A percentile compares a stretch with the other conserved stretches of the same genome.
Conservation (phyloP, 768 basidiomycete species). For the Serendipita indica region DNA sequence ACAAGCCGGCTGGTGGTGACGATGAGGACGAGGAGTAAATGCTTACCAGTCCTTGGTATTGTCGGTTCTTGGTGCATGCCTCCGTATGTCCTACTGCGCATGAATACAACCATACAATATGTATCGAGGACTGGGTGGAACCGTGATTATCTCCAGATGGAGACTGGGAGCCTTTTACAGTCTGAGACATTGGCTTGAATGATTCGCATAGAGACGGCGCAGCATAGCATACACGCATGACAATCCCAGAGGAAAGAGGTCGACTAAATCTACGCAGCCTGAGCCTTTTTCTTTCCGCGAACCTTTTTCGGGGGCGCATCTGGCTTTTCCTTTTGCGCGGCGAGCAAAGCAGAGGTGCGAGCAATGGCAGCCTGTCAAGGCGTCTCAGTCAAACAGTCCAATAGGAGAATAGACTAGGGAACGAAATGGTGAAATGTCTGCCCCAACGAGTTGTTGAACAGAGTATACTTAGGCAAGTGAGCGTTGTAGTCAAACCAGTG, state of each 20-base stretch:
- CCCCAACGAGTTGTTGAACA: slow-evolving; percentile 63
- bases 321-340: neutral
- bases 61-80: neutral
- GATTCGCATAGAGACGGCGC: too few species aligned
- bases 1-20: slow-evolving; percentile 78
- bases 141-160: too few species aligned
- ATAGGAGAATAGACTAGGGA: slow-evolving; percentile 2
- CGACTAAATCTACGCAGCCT: too few species aligned
- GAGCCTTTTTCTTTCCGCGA: slow-evolving; percentile 2
- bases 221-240: too few species aligned
- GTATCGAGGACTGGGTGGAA: too few species aligned
- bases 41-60: neutral
- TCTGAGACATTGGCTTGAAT: too few species aligned
- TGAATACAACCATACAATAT: too few species aligned
- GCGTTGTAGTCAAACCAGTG: too few species aligned
- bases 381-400: slow-evolving; percentile 22
- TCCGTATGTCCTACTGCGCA: slow-evolving; percentile 8
- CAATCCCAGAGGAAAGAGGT: too few species aligned
- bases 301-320: neutral
- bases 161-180: too few species aligned
- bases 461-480: too few species aligned
- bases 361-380: slow-evolving; percentile 51
- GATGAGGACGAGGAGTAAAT: slow-evolving; percentile 83
- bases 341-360: slow-evolving; percentile 50
- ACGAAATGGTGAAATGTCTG: slow-evolving; percentile 31